Percentiles rank a stretch among this genome's conserved stretches.
Evolutionary conservation across 2,329 filamentous ascomycete species (phyloP).

Genomic region (Colletotrichum sp.): DNA sequence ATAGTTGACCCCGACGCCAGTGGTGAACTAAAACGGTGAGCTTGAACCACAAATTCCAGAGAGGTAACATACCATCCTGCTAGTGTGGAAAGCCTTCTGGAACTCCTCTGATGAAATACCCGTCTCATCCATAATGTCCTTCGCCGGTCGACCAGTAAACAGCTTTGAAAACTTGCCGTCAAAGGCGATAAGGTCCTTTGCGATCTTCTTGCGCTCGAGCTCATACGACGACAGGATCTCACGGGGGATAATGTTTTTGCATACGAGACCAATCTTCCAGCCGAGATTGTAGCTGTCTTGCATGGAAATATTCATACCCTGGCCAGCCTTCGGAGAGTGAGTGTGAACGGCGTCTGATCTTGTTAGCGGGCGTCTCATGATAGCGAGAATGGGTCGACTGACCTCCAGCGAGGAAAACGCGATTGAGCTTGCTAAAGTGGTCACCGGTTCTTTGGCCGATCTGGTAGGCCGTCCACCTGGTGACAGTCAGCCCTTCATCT

Average conservation of each 20-base stretch:
- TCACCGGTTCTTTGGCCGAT: constrained; percentile 70
- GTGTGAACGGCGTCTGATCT: constrained; percentile 61
- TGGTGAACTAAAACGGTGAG: constrained; percentile 18
- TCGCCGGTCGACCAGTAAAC: constrained; percentile 61
- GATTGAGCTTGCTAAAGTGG: constrained; percentile 57
- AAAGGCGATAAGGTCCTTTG: constrained; percentile 61
- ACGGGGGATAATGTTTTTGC: constrained; percentile 45
- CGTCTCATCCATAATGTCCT: constrained; percentile 62
- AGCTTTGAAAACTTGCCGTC: constrained; percentile 62
- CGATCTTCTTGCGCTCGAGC: constrained; percentile 60
- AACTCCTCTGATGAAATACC: constrained; percentile 68
- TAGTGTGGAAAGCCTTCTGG: constrained; percentile 63
- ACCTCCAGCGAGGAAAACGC: constrained; percentile 70
- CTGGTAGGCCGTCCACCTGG: constrained; percentile 65
- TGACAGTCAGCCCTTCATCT: not conserved
- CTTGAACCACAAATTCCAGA: not conserved
- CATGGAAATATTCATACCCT: constrained; percentile 77
- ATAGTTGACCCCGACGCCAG: constrained; percentile 56
- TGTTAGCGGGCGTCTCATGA: not conserved
- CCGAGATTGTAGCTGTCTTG: constrained; percentile 67
- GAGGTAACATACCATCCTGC: constrained; percentile 42
- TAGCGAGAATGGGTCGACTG: not conserved
- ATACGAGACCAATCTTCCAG: constrained; percentile 58
- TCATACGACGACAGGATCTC: constrained; percentile 56
- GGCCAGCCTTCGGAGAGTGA: constrained; percentile 65